These are phyloP conservation scores for Agapanthus africanus DNA, from an alignment of 106 monocot genomes.

Conservation along the genomic window DNA sequence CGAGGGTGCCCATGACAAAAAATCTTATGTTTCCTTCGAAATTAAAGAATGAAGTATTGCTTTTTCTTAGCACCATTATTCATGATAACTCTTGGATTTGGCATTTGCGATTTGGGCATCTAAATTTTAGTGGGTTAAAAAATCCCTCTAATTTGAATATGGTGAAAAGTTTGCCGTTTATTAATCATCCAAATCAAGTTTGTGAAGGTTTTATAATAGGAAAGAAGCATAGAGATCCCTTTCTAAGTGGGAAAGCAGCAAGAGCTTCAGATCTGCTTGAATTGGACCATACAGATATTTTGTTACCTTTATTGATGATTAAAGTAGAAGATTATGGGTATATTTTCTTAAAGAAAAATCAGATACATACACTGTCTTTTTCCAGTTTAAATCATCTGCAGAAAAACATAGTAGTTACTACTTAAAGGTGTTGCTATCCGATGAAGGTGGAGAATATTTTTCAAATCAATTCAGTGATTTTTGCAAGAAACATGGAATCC, in stretches of 20 bases:
- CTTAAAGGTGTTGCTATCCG: not conserved
- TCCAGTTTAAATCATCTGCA: not conserved
- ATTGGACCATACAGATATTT: not conserved
- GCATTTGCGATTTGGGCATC: too few species aligned
- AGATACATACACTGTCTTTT: not conserved
- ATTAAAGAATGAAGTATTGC: too few species aligned
- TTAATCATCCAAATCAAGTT: not conserved
- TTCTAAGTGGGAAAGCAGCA: not conserved
- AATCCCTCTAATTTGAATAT: not conserved
- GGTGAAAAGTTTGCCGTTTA: not conserved
- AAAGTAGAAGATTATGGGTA: not conserved
- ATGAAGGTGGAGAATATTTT: not conserved
- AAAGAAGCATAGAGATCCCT: not conserved
- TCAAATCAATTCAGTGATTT: not conserved
- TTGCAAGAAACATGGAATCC: not conserved
- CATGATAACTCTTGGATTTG: too few species aligned
- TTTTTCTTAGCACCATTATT: too few species aligned
- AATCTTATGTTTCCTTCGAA: too few species aligned
- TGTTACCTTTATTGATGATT: not conserved
- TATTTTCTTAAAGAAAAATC: constrained; percentile 1
- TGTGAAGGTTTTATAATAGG: not conserved
- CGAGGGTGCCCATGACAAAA: too few species aligned
- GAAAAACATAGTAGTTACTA: constrained; percentile 1
- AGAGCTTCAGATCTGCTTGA: not conserved
- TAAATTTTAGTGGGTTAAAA: not conserved